phyloP scores from a whole-genome alignment of 2,329 filamentous ascomycete genomes.

The Colletotrichum tropicale region DNA sequence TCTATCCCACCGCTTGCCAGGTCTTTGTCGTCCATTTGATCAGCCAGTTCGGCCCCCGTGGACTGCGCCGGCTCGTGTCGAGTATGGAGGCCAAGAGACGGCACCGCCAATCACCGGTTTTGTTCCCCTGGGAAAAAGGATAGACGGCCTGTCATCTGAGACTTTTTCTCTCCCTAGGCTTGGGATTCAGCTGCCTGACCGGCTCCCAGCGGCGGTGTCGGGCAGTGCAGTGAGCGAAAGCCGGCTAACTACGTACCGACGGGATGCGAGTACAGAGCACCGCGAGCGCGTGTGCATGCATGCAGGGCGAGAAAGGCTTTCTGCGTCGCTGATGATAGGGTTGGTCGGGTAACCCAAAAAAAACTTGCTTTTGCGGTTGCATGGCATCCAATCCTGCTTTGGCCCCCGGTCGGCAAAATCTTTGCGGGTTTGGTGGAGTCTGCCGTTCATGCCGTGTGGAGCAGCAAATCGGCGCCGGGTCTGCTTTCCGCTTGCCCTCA shows the following conservation, averaged over 20 bases:
- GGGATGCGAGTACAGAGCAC: background rate
- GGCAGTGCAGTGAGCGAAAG: background rate
- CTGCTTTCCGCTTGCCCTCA: accelerated
- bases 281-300: background rate
- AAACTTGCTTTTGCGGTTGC: background rate
- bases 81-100: background rate
- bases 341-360: background rate
- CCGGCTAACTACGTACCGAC: background rate
- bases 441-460: background rate
- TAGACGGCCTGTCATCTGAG: background rate
- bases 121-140: background rate
- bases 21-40: background rate
- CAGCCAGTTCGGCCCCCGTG: background rate
- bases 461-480: background rate
- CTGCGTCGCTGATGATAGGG: background rate
- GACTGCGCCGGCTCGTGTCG: background rate
- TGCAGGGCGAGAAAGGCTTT: background rate
- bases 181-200: background rate
- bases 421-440: background rate
- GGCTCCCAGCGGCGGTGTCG: background rate
- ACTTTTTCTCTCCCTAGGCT: background rate
- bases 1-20: background rate
- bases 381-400: background rate
- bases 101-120: background rate
- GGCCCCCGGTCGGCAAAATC: background rate